These are phyloP conservation scores for Suillus subalutaceus DNA, from an alignment of 768 basidiomycete species.

Conservation along the genomic window DNA sequence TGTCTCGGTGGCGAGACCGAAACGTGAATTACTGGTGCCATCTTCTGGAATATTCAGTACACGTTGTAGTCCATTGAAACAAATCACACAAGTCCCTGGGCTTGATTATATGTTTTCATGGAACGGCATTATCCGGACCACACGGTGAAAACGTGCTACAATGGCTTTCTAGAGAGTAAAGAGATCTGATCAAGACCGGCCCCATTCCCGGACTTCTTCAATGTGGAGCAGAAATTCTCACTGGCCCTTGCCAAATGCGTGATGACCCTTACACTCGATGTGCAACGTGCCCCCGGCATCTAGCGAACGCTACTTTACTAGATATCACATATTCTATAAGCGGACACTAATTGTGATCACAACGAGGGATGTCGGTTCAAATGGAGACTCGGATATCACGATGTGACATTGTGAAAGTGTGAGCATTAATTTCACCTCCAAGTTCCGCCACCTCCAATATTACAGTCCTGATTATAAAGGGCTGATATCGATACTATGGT, in stretches of 20 bases:
- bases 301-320: conserved; percentile 19
- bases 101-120: no score
- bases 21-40: no score
- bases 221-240: conserved; percentile 2
- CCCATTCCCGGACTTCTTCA: conserved; percentile 5
- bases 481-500: conserved; percentile 13
- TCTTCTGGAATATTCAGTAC: no score
- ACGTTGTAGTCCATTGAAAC: no score
- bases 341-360: conserved; percentile 30
- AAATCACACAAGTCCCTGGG: no score
- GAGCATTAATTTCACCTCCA: conserved; percentile 7
- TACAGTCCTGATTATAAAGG: conserved; percentile 27
- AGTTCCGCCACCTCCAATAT: conserved; percentile 18
- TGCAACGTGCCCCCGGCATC: conserved; percentile 27
- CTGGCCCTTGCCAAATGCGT: not conserved
- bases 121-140: not conserved
- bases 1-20: no score
- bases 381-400: conserved; percentile 18
- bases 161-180: not conserved
- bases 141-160: not conserved
- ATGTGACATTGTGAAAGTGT: conserved; percentile 32
- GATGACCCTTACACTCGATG: conserved; percentile 9
- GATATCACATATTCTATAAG: conserved; percentile 20
- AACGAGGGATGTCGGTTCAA: conserved; percentile 21
- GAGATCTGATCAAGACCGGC: conserved; percentile 5